These are phyloP conservation scores for Arthrobotrys entomopaga DNA, from an alignment of 2,329 filamentous ascomycete genomes.

Conservation along the genomic window DNA sequence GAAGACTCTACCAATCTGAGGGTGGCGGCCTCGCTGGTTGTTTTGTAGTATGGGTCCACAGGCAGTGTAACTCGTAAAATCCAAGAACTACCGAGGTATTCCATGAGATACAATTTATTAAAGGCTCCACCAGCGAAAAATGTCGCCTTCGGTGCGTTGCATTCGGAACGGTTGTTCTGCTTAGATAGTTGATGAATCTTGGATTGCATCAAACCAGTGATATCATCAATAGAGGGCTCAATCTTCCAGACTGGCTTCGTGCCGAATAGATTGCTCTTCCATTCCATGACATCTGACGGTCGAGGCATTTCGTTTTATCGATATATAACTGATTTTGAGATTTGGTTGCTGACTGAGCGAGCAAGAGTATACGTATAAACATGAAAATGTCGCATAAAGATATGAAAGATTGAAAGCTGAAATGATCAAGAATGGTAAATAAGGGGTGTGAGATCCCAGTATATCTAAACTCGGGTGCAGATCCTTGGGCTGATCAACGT, in stretches of 20 bases:
- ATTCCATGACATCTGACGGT: conserved; percentile 9
- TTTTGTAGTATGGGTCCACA: conserved; percentile 20
- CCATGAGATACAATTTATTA: conserved; percentile 20
- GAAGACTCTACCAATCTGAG: conserved; percentile 57
- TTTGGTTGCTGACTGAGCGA: too few relatives aligned
- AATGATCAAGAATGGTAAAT: too few relatives aligned
- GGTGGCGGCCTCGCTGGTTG: conserved; percentile 56
- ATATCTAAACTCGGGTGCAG: too few relatives aligned
- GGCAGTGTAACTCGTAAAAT: conserved; percentile 21
- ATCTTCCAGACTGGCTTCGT: conserved; percentile 1
- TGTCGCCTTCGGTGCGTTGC: background rate
- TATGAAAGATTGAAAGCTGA: too few relatives aligned
- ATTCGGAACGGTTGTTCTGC: background rate
- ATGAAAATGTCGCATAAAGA: too few relatives aligned
- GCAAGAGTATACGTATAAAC: too few relatives aligned
- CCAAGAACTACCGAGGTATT: background rate
- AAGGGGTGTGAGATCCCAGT: too few relatives aligned
- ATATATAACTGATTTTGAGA: too few relatives aligned
- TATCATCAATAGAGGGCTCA: background rate
- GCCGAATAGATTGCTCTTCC: background rate
- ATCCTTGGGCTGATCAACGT: too few relatives aligned
- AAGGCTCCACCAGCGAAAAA: conserved; percentile 14
- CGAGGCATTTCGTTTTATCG: background rate
- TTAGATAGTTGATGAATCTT: background rate
- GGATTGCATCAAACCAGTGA: conserved; percentile 7